phyloP scores from a whole-genome alignment of 192 early-diverging fungal species.

The Gryganskiella cystojenkinii region DNA sequence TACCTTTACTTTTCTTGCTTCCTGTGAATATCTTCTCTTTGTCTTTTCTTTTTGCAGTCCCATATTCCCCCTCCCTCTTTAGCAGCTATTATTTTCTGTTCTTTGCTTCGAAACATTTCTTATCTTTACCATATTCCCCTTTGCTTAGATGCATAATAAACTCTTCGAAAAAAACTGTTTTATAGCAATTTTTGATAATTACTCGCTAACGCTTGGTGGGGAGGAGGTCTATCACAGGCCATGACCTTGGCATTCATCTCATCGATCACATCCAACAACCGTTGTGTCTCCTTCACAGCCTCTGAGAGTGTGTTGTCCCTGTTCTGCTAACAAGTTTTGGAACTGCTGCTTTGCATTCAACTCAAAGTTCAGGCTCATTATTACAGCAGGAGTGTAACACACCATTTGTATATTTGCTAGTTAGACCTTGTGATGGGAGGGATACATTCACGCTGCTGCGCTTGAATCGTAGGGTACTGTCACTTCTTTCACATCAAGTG shows the following conservation, averaged over 20 bases:
- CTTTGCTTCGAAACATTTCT: neutral
- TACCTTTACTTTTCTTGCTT: neutral
- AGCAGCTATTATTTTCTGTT: constrained; percentile 11
- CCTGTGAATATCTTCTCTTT: constrained; percentile 9
- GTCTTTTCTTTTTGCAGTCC: neutral
- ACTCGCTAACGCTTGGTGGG: no score
- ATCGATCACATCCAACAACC: constrained; percentile 81
- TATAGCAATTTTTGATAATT: neutral
- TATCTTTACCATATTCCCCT: neutral
- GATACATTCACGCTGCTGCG: neutral
- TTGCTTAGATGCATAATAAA: no score
- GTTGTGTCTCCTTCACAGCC: constrained; percentile 77
- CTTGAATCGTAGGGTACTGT: neutral
- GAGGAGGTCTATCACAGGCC: constrained; percentile 50
- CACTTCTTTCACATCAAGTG: constrained; percentile 16
- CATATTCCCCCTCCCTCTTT: no score
- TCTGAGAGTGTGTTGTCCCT: no score
- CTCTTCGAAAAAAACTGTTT: no score
- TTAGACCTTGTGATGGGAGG: no score
- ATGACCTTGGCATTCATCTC: constrained; percentile 67
- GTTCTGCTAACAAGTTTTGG: no score
- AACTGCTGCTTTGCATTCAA: no score
- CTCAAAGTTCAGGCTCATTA: no score
- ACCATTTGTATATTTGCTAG: no score
- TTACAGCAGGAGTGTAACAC: no score